Conservation (phyloP, 129 eudicot species). For the Helichrysum umbraculigerum region DNA sequence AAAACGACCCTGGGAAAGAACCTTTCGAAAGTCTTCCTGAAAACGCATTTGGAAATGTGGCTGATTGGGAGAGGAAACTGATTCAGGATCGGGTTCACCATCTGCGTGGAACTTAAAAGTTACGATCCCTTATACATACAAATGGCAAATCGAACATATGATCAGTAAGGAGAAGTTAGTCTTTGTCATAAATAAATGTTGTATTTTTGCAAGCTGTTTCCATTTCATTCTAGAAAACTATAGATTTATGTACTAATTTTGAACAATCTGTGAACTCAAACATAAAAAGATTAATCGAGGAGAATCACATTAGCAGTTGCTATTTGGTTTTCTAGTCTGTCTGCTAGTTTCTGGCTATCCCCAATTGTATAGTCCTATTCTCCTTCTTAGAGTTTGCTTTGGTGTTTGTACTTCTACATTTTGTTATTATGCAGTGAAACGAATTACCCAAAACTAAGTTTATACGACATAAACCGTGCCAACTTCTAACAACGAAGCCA, state of each 20-base stretch:
- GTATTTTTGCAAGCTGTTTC: neutral
- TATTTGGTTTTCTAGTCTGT: no score
- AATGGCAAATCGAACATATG: neutral
- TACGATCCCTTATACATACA: neutral
- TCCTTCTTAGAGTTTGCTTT: neutral
- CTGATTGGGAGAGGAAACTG: constrained; percentile 92
- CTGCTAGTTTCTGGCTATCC: no score
- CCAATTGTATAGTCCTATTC: neutral
- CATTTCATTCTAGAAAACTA: neutral
- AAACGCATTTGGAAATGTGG: constrained; percentile 70
- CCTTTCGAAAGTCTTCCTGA: constrained; percentile 82
- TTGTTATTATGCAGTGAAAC: constrained; percentile 30
- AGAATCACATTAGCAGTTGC: no score
- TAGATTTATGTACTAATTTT: neutral
- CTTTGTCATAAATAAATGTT: neutral
- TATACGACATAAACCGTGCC: constrained; percentile 88
- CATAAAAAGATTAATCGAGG: no score
- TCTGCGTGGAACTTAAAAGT: constrained; percentile 66
- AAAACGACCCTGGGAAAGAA: constrained; percentile 74
- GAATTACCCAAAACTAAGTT: constrained; percentile 21
- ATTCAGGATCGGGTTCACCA: constrained; percentile 79
- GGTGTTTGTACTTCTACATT: neutral
- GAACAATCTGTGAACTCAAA: neutral
- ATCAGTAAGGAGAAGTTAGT: neutral
- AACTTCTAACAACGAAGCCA: constrained; percentile 78